Percentiles rank a stretch among this genome's conserved stretches.
Evolutionary conservation across 1,139 yeast genomes (phyloP).

Genomic region (Schwanniomyces etchellsii): DNA sequence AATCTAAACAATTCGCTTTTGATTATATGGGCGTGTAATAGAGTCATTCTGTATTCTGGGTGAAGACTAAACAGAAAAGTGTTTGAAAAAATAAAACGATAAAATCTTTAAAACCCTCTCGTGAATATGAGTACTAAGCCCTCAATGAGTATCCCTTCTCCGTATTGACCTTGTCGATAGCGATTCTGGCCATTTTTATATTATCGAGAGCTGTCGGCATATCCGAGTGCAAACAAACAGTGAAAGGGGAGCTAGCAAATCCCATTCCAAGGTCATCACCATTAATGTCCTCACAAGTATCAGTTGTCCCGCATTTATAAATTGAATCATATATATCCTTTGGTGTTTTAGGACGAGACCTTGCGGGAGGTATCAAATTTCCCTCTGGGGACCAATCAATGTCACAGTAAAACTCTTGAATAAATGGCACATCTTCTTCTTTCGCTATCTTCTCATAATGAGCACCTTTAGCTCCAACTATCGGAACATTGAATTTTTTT

Average conservation of each 20-base stretch:
- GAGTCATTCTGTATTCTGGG: too few species aligned
- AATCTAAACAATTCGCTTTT: too few species aligned
- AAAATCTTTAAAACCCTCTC: too few species aligned
- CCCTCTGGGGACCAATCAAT: slow-evolving; percentile 24
- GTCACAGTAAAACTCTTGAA: slow-evolving; percentile 32
- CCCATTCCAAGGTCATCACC: slow-evolving; percentile 10
- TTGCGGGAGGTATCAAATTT: slow-evolving; percentile 10
- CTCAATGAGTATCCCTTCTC: slow-evolving; percentile 3
- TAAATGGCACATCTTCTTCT: slow-evolving; percentile 11
- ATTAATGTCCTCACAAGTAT: slow-evolving; percentile 13
- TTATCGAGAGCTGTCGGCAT: slow-evolving; percentile 31
- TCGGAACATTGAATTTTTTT: slow-evolving; percentile 25
- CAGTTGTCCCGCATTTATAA: slow-evolving; percentile 16
- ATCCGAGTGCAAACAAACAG: slow-evolving; percentile 31
- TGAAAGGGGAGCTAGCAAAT: slow-evolving; percentile 21
- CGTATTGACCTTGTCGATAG: slow-evolving; percentile 20
- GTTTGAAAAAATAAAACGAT: too few species aligned
- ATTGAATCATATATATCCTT: slow-evolving; percentile 21
- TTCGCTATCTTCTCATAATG: slow-evolving; percentile 16
- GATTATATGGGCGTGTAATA: too few species aligned
- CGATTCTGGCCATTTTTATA: slow-evolving; percentile 19
- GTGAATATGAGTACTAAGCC: too few species aligned
- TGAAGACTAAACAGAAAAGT: too few species aligned
- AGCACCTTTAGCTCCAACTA: slow-evolving; percentile 16
- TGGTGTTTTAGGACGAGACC: slow-evolving; percentile 18